phyloP scores from a whole-genome alignment of 208 protist species.

The Ichthyophonus hoferi region DNA sequence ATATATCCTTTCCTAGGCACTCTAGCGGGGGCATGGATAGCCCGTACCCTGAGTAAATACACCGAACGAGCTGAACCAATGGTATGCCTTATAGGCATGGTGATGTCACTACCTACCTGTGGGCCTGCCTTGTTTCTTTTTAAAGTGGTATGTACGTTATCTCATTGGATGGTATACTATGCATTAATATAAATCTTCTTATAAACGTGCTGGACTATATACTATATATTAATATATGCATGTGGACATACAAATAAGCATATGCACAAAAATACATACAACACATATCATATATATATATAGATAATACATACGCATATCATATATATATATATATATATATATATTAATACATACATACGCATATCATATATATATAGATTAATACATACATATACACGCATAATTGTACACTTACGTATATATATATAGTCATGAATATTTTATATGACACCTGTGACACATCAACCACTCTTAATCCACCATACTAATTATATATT shows the following conservation, averaged over 20 bases:
- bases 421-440: too few species aligned
- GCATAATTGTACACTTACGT: too few species aligned
- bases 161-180: too few species aligned
- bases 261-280: too few species aligned
- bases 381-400: background rate
- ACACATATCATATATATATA: background rate
- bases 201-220: too few species aligned
- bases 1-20: too few species aligned
- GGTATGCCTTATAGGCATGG: background rate
- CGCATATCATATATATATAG: background rate
- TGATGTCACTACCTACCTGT: background rate
- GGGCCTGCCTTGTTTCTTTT: background rate
- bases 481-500: too few species aligned
- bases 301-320: background rate
- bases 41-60: background rate
- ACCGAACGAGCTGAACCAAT: constrained; percentile 13
- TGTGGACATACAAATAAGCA: too few species aligned
- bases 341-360: background rate
- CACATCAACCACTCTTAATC: too few species aligned
- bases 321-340: background rate
- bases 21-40: background rate
- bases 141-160: background rate
- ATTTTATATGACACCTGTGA: too few species aligned
- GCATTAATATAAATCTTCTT: too few species aligned
- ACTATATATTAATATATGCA: too few species aligned